Base-by-base conservation (phyloP, 75 land plant species). In the Pseudotsuga menziesii region DNA sequence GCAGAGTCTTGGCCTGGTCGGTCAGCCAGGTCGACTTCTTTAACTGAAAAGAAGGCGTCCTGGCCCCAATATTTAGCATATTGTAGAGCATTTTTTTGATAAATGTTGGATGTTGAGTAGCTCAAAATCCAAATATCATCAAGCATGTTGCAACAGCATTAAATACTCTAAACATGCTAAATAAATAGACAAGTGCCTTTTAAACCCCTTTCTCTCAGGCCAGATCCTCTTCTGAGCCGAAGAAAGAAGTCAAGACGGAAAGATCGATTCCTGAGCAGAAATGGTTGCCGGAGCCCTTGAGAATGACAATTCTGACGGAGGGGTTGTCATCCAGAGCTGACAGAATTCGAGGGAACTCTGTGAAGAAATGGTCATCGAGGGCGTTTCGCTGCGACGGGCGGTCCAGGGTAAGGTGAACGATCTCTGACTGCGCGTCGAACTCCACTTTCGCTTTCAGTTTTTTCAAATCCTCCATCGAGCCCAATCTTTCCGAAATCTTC, bases 231-330 rank as follows among this genome's bases (percentile, higher is more conserved):
- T 71, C 5, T 44, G n/a, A 9, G 70, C 19, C 58, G 75, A 72
- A 0, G 80, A 74, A 12, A 72, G 61, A 5, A 64, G 7, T 52
- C 58, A 94, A 79, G 19, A 81, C 35, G 75, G 81, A 72, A 80
- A 95, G 82, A 79, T 97, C 96, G 84, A 97, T 95, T 32, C 98
- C 96, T 76, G 96, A 74, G 87, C 94, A 97, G 85, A 97, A 97
- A 66, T 94, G 89, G 60, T 60, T 48, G 80, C 91, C 92, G 44
- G 74, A 32, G 61, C 81, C 88, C 27, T 89, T 80, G 80, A 97
- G 80, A 83, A 95, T 72, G 82, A 97, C 80, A 83, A 84, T 90
- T 60, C 83, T 76, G 66, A 80, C 89, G n/a, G 85, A 27, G 55
- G 98, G 92, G 85, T 86, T 78, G n/a, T 52, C 76, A 84, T 89